phyloP scores from a whole-genome alignment of 1,284 basidiomycete species.

The Trichosporon inkin region DNA sequence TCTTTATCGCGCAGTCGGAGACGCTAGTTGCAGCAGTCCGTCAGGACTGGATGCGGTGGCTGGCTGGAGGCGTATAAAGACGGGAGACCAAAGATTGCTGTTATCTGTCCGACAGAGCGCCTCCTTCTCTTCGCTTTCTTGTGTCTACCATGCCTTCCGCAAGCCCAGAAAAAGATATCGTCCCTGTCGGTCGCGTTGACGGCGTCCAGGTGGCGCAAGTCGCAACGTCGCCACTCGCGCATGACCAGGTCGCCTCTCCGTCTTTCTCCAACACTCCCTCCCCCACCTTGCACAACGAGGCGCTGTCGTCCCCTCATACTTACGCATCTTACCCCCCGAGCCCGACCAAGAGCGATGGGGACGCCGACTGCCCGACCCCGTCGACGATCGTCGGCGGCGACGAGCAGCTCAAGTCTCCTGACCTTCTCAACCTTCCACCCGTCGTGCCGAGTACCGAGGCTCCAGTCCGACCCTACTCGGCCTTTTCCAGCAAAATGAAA shows the following conservation, averaged over 20 bases:
- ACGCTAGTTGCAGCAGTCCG: too few species aligned
- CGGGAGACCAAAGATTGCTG: neutral
- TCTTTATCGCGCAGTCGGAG: neutral
- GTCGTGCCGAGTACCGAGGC: neutral
- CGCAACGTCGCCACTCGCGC: neutral
- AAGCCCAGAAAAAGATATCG: neutral
- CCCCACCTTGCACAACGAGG: neutral
- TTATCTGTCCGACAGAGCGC: neutral
- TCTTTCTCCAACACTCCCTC: neutral
- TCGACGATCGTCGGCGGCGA: neutral
- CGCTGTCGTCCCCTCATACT: neutral
- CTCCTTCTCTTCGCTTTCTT: neutral
- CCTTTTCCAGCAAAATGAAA: conserved; percentile 33
- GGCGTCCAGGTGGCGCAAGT: neutral
- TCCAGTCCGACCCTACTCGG: conserved; percentile 32
- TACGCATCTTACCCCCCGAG: neutral
- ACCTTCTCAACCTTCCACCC: neutral
- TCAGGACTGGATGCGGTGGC: neutral
- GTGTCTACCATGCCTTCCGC: neutral
- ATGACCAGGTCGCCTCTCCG: neutral
- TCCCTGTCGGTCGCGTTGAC: neutral
- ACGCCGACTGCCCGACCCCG: neutral
- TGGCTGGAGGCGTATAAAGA: neutral
- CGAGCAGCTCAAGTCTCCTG: neutral
- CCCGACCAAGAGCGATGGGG: neutral